These are phyloP conservation scores for Tulasnella sp. DNA, from an alignment of 768 basidiomycete genomes.

Conservation along the genomic window DNA sequence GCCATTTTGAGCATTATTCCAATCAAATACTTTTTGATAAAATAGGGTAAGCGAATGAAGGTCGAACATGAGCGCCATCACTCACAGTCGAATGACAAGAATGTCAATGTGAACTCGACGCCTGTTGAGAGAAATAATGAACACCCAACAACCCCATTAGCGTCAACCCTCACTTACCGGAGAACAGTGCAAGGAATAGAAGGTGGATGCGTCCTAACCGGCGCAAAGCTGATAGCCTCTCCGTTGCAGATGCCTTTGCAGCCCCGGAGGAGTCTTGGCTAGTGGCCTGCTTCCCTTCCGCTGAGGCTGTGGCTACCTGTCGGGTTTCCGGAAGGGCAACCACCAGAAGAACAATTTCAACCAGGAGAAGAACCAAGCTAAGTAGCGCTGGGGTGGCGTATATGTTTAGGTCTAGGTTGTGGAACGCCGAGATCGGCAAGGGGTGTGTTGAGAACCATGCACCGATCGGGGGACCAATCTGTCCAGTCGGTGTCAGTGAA, in stretches of 20 bases:
- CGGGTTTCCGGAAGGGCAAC: conserved; percentile 85
- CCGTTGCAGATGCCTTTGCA: conserved; percentile 16
- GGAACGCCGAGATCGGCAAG: conserved; percentile 57
- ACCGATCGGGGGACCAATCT: conserved; percentile 87
- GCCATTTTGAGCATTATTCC: conserved; percentile 88
- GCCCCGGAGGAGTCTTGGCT: conserved; percentile 35
- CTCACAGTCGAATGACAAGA: conserved; percentile 87
- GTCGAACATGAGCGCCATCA: conserved; percentile 34
- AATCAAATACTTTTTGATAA: conserved; percentile 72
- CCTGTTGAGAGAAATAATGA: conserved; percentile 48
- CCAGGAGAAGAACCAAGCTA: conserved; percentile 72
- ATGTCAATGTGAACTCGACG: conserved; percentile 94
- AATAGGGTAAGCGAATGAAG: background rate
- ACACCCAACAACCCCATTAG: background rate
- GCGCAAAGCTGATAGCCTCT: conserved; percentile 60
- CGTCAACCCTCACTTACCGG: conserved; percentile 49
- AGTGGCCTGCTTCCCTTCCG: conserved; percentile 46
- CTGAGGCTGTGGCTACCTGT: background rate
- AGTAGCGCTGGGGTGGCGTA: conserved; percentile 90
- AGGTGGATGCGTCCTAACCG: conserved; percentile 73
- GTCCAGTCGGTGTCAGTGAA: background rate
- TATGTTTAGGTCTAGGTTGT: conserved; percentile 69
- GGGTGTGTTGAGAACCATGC: conserved; percentile 94
- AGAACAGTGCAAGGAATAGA: conserved; percentile 86
- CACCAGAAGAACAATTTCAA: conserved; percentile 80